phyloP scores from a whole-genome alignment of 139 green algal species.

The Spirogloea muscicola region DNA sequence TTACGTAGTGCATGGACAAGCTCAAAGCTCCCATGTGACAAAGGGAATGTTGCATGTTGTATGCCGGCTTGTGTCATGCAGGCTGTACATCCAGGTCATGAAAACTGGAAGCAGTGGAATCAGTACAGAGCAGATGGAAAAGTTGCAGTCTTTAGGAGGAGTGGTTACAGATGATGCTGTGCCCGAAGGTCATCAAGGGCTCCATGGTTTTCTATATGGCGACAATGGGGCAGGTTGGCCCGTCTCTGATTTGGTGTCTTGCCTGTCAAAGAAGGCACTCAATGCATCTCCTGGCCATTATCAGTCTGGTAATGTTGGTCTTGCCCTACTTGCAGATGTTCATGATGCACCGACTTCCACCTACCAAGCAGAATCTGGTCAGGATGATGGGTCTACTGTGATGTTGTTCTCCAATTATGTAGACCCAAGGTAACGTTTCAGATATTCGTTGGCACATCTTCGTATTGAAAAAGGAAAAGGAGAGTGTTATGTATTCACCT shows the following conservation, averaged over 20 bases:
- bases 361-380: constrained; percentile 11
- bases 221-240: constrained; percentile 64
- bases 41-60: too few species aligned
- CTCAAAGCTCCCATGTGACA: too few species aligned
- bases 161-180: constrained; percentile 67
- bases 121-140: too few species aligned
- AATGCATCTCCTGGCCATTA: constrained; percentile 5
- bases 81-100: too few species aligned
- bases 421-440: too few species aligned
- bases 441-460: too few species aligned
- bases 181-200: constrained; percentile 73
- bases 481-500: too few species aligned
- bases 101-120: too few species aligned
- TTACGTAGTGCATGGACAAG: too few species aligned
- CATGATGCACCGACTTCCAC: constrained; percentile 3
- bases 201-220: constrained; percentile 79
- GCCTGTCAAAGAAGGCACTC: constrained; percentile 45
- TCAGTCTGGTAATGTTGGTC: neutral
- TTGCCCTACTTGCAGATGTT: constrained; percentile 25
- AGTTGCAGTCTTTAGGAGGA: too few species aligned
- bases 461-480: too few species aligned
- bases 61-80: too few species aligned
- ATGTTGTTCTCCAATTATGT: constrained; percentile 66
- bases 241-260: neutral
- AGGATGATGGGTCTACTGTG: constrained; percentile 68